A percentile compares a stretch with the other conserved stretches of the same genome.
Evolutionary conservation across 164 flowering plant genomes (phyloP).

Genomic region (Macadamia tetraphylla): DNA sequence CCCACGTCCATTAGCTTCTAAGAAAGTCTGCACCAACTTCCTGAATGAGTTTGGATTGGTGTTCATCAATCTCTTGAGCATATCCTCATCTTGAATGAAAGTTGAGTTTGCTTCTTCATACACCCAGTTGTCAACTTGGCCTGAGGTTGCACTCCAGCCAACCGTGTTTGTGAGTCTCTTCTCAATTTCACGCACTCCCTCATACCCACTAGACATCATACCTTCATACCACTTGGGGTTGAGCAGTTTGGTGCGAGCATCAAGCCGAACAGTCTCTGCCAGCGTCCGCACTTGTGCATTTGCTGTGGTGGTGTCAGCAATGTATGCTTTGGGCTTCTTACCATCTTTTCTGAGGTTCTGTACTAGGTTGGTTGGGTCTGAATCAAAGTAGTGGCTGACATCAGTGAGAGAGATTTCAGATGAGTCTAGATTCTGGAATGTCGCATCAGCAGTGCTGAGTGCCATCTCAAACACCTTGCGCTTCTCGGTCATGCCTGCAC

Average conservation of each 20-base stretch:
- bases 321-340: constrained; percentile 90
- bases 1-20: constrained; percentile 98
- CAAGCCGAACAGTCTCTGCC: constrained; percentile 90
- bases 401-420: constrained; percentile 97
- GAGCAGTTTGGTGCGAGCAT: constrained; percentile 89
- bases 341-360: constrained; percentile 89
- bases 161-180: constrained; percentile 93
- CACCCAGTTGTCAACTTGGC: constrained; percentile 98
- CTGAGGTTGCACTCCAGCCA: constrained; percentile 99
- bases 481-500: constrained; percentile 94
- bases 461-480: constrained; percentile 93
- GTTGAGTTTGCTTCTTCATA: constrained; percentile 96
- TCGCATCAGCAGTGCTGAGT: constrained; percentile 92
- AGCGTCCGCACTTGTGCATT: constrained; percentile 98
- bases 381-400: constrained; percentile 98
- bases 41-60: constrained; percentile 96
- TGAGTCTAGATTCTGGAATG: constrained; percentile 97
- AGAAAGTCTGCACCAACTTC: constrained; percentile 89
- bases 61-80: constrained; percentile 86
- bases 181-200: constrained; percentile 97
- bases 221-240: constrained; percentile 99
- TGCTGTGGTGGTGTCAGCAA: constrained; percentile 98
- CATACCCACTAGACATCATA: constrained; percentile 89
- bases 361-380: constrained; percentile 97
- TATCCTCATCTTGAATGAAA: constrained; percentile 81